These are phyloP conservation scores for Gleditsia sinensis DNA, from an alignment of 306 rosid genomes.

Conservation along the genomic window DNA sequence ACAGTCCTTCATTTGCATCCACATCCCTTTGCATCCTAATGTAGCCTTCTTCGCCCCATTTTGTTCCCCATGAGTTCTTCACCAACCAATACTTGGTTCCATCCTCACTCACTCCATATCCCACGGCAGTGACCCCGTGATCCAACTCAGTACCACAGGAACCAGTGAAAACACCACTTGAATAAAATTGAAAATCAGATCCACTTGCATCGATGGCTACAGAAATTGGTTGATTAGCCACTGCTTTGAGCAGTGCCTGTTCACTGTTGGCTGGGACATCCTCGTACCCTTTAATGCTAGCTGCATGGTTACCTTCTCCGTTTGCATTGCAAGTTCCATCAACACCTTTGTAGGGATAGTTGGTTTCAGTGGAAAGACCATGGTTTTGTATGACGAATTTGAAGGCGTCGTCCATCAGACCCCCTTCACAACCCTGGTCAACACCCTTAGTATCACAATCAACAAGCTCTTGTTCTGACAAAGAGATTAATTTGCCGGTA, in stretches of 20 bases:
- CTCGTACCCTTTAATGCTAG: slow-evolving; percentile 38
- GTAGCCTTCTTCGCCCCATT: slow-evolving; percentile 57
- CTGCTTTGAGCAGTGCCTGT: slow-evolving; percentile 42
- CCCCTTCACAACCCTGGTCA: slow-evolving; percentile 52
- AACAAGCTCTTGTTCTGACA: slow-evolving; percentile 54
- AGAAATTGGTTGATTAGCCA: slow-evolving; percentile 48
- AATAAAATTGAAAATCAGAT: slow-evolving; percentile 38
- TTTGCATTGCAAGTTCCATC: slow-evolving; percentile 36
- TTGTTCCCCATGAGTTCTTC: slow-evolving; percentile 56
- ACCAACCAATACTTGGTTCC: slow-evolving; percentile 44
- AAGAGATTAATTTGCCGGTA: slow-evolving; percentile 36
- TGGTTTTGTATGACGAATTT: slow-evolving; percentile 40
- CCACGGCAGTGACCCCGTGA: slow-evolving; percentile 50
- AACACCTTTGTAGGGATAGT: slow-evolving; percentile 40
- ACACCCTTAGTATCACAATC: slow-evolving; percentile 46
- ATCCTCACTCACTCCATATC: slow-evolving; percentile 37
- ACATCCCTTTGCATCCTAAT: slow-evolving; percentile 49
- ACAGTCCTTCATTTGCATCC: slow-evolving; percentile 46
- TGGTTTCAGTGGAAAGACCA: slow-evolving; percentile 37
- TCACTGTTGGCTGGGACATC: slow-evolving; percentile 48
- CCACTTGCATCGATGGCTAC: slow-evolving; percentile 55
- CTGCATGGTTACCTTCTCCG: neutral
- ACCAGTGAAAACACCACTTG: slow-evolving; percentile 50
- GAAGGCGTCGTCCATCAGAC: slow-evolving; percentile 49
- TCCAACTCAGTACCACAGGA: slow-evolving; percentile 48